phyloP scores from a whole-genome alignment of 2,329 filamentous ascomycete species.

The Neopestalotiopsis sp. region DNA sequence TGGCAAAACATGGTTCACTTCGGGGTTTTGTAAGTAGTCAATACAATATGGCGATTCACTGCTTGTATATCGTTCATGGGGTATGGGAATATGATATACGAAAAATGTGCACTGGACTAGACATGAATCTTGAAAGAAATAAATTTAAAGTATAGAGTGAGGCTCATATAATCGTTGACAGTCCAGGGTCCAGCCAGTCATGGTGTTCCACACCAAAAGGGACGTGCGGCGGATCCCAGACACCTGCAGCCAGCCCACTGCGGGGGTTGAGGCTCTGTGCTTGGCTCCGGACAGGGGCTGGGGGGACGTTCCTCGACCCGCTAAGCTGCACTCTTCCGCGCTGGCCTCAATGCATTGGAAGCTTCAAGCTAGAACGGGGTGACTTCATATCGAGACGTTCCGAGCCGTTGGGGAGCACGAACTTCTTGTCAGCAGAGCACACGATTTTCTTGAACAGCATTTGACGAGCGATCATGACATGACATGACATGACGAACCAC shows the following conservation, averaged over 20 bases:
- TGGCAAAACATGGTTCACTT: too few relatives aligned
- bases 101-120: too few relatives aligned
- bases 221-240: conserved; percentile 4
- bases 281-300: background rate
- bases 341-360: background rate
- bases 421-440: background rate
- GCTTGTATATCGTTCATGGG: too few relatives aligned
- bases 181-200: background rate
- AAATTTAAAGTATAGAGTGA: too few relatives aligned
- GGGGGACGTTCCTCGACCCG: background rate
- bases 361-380: too few relatives aligned
- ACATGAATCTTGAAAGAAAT: too few relatives aligned
- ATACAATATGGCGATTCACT: too few relatives aligned
- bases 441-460: background rate
- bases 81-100: too few relatives aligned
- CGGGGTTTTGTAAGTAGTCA: too few relatives aligned
- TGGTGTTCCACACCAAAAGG: background rate
- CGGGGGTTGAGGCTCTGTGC: conserved; percentile 14
- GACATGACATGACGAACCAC: conserved; percentile 2
- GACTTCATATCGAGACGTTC: background rate
- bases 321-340: background rate
- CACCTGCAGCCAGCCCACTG: conserved; percentile 10
- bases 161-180: background rate
- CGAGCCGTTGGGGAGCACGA: background rate
- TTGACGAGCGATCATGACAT: background rate